phyloP scores from a whole-genome alignment of 257 asterid species.

The Eucommia ulmoides region DNA sequence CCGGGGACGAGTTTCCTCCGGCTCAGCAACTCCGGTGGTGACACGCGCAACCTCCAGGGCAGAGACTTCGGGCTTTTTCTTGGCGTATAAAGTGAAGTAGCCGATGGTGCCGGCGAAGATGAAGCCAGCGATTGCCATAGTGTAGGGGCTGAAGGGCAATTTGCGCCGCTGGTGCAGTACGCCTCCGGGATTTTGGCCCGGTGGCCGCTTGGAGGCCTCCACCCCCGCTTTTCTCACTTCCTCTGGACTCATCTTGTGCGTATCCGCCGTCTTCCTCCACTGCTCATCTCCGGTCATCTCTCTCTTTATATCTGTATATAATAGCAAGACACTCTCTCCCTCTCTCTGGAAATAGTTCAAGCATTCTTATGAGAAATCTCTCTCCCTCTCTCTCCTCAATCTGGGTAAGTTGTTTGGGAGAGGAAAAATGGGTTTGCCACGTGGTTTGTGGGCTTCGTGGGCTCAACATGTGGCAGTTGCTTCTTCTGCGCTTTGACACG shows the following conservation, averaged over 20 bases:
- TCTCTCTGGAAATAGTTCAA: too few relatives aligned
- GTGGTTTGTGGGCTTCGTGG: neutral
- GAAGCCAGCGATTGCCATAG: slow-evolving; percentile 29
- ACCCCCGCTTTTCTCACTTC: slow-evolving; percentile 45
- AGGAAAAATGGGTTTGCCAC: neutral
- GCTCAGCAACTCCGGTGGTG: slow-evolving; percentile 24
- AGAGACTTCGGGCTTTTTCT: slow-evolving; percentile 57
- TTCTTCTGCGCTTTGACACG: too few relatives aligned
- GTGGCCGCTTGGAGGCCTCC: slow-evolving; percentile 48
- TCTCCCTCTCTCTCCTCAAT: neutral
- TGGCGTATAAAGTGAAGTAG: slow-evolving; percentile 50
- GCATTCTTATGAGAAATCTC: too few relatives aligned
- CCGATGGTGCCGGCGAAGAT: slow-evolving; percentile 38
- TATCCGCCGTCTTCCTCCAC: slow-evolving; percentile 66
- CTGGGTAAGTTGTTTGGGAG: neutral
- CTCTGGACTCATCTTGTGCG: slow-evolving; percentile 74
- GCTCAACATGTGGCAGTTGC: neutral
- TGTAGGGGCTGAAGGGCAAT: slow-evolving; percentile 36
- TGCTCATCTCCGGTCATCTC: slow-evolving; percentile 30
- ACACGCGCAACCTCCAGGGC: slow-evolving; percentile 53
- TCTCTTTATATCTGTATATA: neutral
- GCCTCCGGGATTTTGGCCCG: slow-evolving; percentile 52
- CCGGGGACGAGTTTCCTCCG: slow-evolving; percentile 45
- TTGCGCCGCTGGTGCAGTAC: slow-evolving; percentile 48
- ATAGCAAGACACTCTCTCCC: too few relatives aligned